Evolutionary conservation across 1,284 basidiomycete species (phyloP), one percentile per base, ranked within the genome.

Genomic region (Coniophora puteana): DNA sequence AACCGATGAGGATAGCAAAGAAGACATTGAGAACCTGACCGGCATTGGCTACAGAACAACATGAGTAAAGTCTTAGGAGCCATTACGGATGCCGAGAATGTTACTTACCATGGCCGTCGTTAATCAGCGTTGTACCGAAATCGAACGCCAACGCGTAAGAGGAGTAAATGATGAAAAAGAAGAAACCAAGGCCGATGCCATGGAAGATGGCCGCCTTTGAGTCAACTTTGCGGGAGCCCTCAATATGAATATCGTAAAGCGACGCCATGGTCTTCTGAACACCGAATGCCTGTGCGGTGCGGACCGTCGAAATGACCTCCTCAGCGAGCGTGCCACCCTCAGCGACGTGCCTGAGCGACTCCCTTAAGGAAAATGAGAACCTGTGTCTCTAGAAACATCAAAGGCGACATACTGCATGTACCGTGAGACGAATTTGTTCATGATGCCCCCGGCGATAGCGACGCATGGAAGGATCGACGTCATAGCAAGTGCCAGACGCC

Each of bases 391-490:
- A 25, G 34, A 16, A 12, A 23, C 21, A 8, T 13, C 34, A n/a
- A 14, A 13, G 14, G n/a, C 20, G 6, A 76, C 81, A n/a, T 65
- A 78, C 71, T 83, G 80, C 71, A 83, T 83, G 56, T 82, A 84
- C 26, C 63, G 67, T 4, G 83, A 80, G 36, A 88, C 67, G 51
- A 80, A 78, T 46, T 77, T 82, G 65, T 84, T 88, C 88, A 92
- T 89, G 45, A 85, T 51, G 8, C 65, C 80, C 33, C 90, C 92
- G 1, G 82, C 75, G 46, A 89, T 74, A 24, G 68, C 78, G 57
- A 95, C 93, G 60, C 84, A 89, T 1, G 93, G 93, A 21, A 96
- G 63, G 52, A 95, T 92, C n/a, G 87, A 79, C 1, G 83, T 80
- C 54, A 93, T 69, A 2, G 88, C 92, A n/a, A 93, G 72, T 3